These are phyloP conservation scores for Fusarium sp. DNA, from an alignment of 2,329 filamentous ascomycete genomes.

Conservation along the genomic window DNA sequence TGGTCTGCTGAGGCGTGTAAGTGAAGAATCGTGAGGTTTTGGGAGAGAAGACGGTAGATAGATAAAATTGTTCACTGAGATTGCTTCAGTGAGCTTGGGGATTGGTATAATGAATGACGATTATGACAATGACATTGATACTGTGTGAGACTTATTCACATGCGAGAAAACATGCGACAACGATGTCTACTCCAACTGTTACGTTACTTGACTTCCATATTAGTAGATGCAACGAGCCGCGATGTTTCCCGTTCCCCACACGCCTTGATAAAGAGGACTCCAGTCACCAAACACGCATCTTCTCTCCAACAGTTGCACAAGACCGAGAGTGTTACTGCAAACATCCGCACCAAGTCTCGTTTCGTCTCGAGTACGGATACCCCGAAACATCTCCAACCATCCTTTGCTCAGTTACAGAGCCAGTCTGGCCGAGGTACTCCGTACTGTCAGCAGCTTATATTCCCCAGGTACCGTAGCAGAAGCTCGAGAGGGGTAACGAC, in stretches of 20 bases:
- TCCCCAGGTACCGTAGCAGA: neutral
- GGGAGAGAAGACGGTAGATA: slow-evolving; percentile 7
- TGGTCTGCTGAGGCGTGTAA: slow-evolving; percentile 65
- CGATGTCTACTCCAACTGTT: slow-evolving; percentile 32
- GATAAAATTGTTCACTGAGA: slow-evolving; percentile 3
- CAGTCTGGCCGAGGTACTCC: slow-evolving; percentile 28
- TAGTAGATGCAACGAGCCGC: slow-evolving; percentile 27
- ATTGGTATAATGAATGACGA: slow-evolving; percentile 37
- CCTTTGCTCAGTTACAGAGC: slow-evolving; percentile 15
- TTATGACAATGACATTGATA: slow-evolving; percentile 25
- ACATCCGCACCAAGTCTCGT: slow-evolving; percentile 14
- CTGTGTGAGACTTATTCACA: slow-evolving; percentile 1
- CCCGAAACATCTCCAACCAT: slow-evolving; percentile 21
- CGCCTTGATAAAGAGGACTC: slow-evolving; percentile 34
- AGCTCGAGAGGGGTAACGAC: slow-evolving; percentile 15
- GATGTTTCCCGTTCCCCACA: slow-evolving; percentile 39
- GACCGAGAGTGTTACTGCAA: slow-evolving; percentile 18
- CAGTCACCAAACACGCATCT: slow-evolving; percentile 14
- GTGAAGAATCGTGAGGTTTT: slow-evolving; percentile 10
- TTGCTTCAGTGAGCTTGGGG: neutral
- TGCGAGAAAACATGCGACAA: slow-evolving; percentile 3
- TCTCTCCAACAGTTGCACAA: slow-evolving; percentile 6
- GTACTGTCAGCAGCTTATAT: slow-evolving; percentile 19
- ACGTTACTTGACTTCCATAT: slow-evolving; percentile 42
- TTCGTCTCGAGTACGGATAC: slow-evolving; percentile 30